Evolutionary conservation across 2,329 filamentous ascomycete genomes (phyloP), one percentile per base, ranked within the genome.

Genomic region (Penicillium sp.): DNA sequence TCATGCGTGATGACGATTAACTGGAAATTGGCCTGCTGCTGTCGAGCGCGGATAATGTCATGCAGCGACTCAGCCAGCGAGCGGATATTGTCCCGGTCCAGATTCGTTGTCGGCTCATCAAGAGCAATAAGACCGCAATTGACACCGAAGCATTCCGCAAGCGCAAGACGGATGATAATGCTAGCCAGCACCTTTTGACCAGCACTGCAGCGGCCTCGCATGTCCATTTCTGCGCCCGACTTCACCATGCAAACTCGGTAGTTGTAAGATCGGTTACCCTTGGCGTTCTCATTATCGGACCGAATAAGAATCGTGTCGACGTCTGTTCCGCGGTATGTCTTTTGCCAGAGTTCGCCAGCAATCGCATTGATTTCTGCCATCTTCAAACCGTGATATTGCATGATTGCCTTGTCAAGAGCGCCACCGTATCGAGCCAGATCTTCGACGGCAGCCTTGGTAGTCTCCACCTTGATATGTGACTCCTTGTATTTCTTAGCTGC

Each of bases 181-280:
- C 86, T 90, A 4, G 93, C 93, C 25, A 99, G 82, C 25, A 99
- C 92, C 72, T 95, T 96, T 69, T 99, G 93, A 3, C 93, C 93
- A 1, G 93, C 93, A 59, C 88, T 95, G 77, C 93, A 99, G 47
- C 93, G 88, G 1, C 93, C 95, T 55, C 93, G 89, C 93, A 99
- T 99, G 74, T 99, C 93, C 90, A 99, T 95, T 71, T 99, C 93
- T 0, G 88, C 89, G 64, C 95, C 90, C 67, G 92, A 87, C 75
- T 99, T 99, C 60, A 95, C 84, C 93, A 99, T 99, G 71, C 89
- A 91, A 5, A 99, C 86, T 39, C 93, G 88, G 76, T 99, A 99
- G 73, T 99, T 97, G 79, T 97, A 97, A 54, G 79, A 88, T 62
- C 89, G 84, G 63, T 89, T 90, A 44, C 82, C 85, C 49, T 82